These are phyloP conservation scores for Suillus americanus DNA, from an alignment of 768 basidiomycete species.

Conservation along the genomic window DNA sequence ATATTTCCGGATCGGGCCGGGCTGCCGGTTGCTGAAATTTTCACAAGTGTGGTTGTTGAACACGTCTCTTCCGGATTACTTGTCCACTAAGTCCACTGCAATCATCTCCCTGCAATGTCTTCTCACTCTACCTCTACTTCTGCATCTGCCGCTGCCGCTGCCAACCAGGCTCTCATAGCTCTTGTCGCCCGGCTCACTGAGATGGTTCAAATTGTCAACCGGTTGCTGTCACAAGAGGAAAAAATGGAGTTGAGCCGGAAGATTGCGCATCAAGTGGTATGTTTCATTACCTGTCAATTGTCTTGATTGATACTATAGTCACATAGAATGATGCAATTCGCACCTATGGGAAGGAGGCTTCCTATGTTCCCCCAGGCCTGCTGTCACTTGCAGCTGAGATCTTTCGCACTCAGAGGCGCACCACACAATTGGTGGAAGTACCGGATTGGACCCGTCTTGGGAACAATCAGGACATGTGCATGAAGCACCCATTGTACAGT, in stretches of 20 bases:
- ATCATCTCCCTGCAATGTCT: background rate
- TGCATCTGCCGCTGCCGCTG: background rate
- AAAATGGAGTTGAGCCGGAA: background rate
- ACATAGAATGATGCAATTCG: background rate
- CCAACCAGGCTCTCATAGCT: background rate
- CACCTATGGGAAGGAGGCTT: background rate
- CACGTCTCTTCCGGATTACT: background rate
- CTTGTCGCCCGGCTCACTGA: background rate
- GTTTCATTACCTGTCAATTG: background rate
- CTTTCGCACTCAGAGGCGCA: background rate
- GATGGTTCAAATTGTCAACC: background rate
- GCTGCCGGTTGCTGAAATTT: background rate
- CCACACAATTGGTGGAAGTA: background rate
- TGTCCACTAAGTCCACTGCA: background rate
- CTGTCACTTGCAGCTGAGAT: background rate
- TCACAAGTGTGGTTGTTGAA: background rate
- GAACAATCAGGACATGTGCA: background rate
- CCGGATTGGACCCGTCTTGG: background rate
- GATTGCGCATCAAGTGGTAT: background rate
- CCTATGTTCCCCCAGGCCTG: background rate
- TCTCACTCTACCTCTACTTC: background rate
- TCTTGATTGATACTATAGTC: background rate
- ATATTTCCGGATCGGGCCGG: background rate
- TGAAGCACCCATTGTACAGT: background rate
- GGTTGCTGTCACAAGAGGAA: background rate